These are phyloP conservation scores for Nephelium lappaceum DNA, from an alignment of 345 rosid species.

Conservation along the genomic window DNA sequence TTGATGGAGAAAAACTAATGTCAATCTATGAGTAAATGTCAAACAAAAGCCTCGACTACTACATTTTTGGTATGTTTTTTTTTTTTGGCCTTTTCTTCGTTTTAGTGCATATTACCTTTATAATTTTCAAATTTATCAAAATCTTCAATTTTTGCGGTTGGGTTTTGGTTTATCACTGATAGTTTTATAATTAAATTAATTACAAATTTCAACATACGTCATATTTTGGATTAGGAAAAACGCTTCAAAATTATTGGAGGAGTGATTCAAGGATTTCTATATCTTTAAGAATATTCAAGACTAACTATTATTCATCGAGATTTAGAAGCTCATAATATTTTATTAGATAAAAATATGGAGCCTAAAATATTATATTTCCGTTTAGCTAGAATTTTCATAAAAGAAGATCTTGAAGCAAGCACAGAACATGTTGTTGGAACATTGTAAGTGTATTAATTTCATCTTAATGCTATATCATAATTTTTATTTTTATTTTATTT, in stretches of 20 bases:
- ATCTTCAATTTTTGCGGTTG: too few species aligned
- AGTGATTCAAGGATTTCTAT: slow-evolving; percentile 28
- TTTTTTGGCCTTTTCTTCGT: neutral
- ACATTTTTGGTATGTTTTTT: neutral
- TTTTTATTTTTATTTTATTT: neutral
- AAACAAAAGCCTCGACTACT: too few species aligned
- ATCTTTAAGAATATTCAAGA: slow-evolving; percentile 36
- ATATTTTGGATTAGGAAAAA: slow-evolving; percentile 13
- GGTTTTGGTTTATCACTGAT: neutral
- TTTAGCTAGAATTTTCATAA: slow-evolving; percentile 42
- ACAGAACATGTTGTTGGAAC: slow-evolving; percentile 43
- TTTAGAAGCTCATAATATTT: slow-evolving; percentile 17
- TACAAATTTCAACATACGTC: slow-evolving; percentile 5
- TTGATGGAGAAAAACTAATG: too few species aligned
- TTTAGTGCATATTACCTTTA: neutral
- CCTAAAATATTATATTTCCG: slow-evolving; percentile 54
- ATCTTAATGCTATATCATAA: too few species aligned
- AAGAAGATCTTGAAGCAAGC: slow-evolving; percentile 30
- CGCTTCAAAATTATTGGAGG: slow-evolving; percentile 24
- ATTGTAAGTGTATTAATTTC: slow-evolving; percentile 28
- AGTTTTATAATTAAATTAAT: neutral
- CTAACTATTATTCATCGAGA: neutral
- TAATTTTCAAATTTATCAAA: neutral
- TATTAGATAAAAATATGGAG: slow-evolving; percentile 41
- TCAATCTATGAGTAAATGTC: too few species aligned